Base-by-base conservation (phyloP, 2,329 filamentous ascomycete species). In the Phoma sp. region DNA sequence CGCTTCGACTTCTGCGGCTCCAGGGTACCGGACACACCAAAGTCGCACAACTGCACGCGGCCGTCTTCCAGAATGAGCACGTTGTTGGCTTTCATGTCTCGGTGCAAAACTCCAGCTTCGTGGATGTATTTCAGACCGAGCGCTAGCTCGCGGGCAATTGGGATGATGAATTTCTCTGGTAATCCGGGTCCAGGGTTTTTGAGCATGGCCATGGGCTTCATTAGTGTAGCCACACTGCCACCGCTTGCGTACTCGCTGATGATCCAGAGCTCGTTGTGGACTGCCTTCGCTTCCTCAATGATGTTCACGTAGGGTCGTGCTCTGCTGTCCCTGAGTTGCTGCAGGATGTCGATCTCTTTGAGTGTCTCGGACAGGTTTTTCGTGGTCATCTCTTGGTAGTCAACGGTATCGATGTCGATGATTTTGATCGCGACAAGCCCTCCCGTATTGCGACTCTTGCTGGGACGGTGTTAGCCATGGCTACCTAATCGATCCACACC, bases 161-260 rank as follows among this genome's bases (percentile, higher is more conserved):
- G 82, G 37, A 87, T 83, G 60, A 88, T 85, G 69, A 82, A 88
- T 55, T 81, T 81, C 62, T 88, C 85, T 25, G 84, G 82, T 2
- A 88, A 74, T 17, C 75, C 76, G 10, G 69, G 65, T 10, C 62
- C 64, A 17, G 63, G 63, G 47, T 67, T 58, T 33, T 67, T 68
- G 29, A 41, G 61, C 50, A 51, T 63, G 47, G 67, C 61, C 29
- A 65, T 61, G 7, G 78, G 82, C 57, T 80, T 78, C 80, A 87
- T 85, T 64, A 88, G 67, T 8, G 86, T 88, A 55, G 85, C 81
- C 6, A 96, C 88, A 72, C 91, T 95, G 43, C 91, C 91, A 58
- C 91, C 91, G 6, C 89, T 90, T 66, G 91, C 93, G 74, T 93
- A 92, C 76, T 95, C 90, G 55, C 89, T 93, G 51, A 95, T 86